phyloP scores from a whole-genome alignment of 1,284 basidiomycete species.

The Malassezia dermatis region DNA sequence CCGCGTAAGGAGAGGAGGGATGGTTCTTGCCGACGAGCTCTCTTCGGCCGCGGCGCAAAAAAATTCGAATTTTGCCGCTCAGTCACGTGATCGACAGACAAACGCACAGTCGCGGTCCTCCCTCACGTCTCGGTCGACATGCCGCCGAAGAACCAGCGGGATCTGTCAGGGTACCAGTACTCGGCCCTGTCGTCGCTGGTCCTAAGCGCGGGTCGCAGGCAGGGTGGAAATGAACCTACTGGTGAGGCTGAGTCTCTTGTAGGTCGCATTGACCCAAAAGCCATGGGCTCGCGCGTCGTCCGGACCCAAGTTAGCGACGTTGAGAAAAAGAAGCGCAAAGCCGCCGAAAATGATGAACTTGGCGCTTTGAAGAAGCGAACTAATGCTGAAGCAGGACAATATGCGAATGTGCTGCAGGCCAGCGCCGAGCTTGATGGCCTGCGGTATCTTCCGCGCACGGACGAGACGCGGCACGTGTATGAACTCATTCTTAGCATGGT shows the following conservation, averaged over 20 bases:
- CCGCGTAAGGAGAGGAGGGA: background rate
- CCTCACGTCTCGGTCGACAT: constrained; percentile 17
- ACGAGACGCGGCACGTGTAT: constrained; percentile 88
- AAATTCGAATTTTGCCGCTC: constrained; percentile 1
- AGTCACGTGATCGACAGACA: background rate
- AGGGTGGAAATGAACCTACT: constrained; percentile 62
- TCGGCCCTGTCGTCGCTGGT: constrained; percentile 44
- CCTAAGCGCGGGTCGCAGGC: constrained; percentile 36
- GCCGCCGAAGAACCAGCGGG: constrained; percentile 40
- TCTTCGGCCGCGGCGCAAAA: background rate
- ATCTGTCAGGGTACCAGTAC: constrained; percentile 46
- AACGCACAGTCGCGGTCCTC: background rate
- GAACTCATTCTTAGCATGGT: constrained; percentile 79
- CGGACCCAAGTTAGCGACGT: constrained; percentile 76
- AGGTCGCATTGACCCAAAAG: constrained; percentile 75
- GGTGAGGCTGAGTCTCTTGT: constrained; percentile 85
- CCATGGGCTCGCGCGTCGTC: constrained; percentile 86
- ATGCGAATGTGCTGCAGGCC: constrained; percentile 53
- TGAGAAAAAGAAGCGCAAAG: constrained; percentile 73
- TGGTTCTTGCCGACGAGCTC: background rate
- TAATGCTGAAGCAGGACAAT: constrained; percentile 39
- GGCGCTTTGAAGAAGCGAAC: constrained; percentile 21
- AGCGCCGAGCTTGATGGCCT: constrained; percentile 73
- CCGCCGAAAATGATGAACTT: constrained; percentile 27
- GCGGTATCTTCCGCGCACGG: constrained; percentile 79